A percentile compares a stretch with the other conserved stretches of the same genome.
These are phyloP conservation scores for Metrosideros polymorpha DNA, from an alignment of 441 rosid genomes.

Conservation along the genomic window DNA sequence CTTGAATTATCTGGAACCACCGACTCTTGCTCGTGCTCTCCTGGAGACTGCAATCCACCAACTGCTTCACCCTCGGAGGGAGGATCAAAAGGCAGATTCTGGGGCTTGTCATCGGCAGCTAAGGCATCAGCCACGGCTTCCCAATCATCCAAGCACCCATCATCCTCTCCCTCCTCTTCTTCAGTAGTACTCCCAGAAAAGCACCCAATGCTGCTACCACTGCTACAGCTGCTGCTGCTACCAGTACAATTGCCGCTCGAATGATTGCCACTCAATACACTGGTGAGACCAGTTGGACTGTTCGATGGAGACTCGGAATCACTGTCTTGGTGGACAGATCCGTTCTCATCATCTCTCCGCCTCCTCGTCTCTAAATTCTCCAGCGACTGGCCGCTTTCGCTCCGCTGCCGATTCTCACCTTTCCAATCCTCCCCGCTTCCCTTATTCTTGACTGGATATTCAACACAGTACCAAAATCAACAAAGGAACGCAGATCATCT, in stretches of 20 bases:
- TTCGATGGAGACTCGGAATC: slow-evolving; percentile 21
- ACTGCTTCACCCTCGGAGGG: not conserved
- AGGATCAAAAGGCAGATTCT: not conserved
- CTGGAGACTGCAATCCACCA: not conserved
- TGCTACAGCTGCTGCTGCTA: slow-evolving; percentile 13
- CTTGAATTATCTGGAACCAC: not conserved
- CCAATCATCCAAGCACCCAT: slow-evolving; percentile 44
- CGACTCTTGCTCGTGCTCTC: not conserved
- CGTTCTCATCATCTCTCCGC: slow-evolving; percentile 13
- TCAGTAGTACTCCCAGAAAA: slow-evolving; percentile 31
- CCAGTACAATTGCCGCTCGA: slow-evolving; percentile 11
- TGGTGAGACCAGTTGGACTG: slow-evolving; percentile 3
- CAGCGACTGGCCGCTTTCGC: slow-evolving; percentile 4
- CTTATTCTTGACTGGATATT: slow-evolving; percentile 28
- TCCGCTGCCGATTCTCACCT: slow-evolving; percentile 3
- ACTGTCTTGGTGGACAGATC: slow-evolving; percentile 12
- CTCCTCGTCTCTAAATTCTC: slow-evolving; percentile 10
- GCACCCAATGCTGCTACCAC: slow-evolving; percentile 21
- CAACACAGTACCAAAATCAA: slow-evolving; percentile 4
- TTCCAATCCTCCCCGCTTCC: slow-evolving; percentile 19
- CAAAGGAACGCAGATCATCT: not conserved
- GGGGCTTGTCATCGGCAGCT: slow-evolving; percentile 17
- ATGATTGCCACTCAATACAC: slow-evolving; percentile 11
- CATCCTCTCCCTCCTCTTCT: slow-evolving; percentile 25
- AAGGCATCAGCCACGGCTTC: slow-evolving; percentile 53